These are phyloP conservation scores for Tolypocladium guangdongense DNA, from an alignment of 2,329 filamentous ascomycete species.

Conservation along the genomic window DNA sequence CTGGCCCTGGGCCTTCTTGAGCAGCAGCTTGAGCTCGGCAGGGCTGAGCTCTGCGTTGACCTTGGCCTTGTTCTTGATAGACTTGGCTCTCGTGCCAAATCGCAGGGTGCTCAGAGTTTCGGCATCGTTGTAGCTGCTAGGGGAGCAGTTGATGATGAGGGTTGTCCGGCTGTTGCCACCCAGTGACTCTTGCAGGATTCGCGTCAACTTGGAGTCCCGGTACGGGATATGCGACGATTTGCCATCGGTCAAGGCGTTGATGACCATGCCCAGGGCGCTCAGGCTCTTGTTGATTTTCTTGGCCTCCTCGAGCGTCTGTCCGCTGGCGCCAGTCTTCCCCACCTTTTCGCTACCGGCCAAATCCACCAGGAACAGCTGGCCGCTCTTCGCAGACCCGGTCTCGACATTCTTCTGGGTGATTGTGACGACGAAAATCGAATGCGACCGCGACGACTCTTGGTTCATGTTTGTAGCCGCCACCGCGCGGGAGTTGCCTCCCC, in stretches of 20 bases:
- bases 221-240: conserved; percentile 96
- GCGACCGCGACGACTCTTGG: conserved; percentile 92
- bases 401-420: conserved; percentile 97
- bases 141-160: conserved; percentile 97
- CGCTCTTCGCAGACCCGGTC: conserved; percentile 90
- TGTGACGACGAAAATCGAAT: conserved; percentile 96
- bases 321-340: conserved; percentile 94
- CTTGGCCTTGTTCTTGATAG: conserved; percentile 99
- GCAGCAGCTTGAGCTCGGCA: conserved; percentile 81
- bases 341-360: conserved; percentile 97
- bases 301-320: conserved; percentile 92
- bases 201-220: conserved; percentile 93
- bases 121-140: conserved; percentile 93
- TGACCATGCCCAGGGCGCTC: conserved; percentile 97
- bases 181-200: conserved; percentile 92
- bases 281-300: conserved; percentile 99
- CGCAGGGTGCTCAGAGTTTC: conserved; percentile 87
- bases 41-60: conserved; percentile 97
- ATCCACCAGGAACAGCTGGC: conserved; percentile 94
- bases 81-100: conserved; percentile 93
- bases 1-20: conserved; percentile 86
- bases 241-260: conserved; percentile 91
- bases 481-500: conserved; percentile 80
- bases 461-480: conserved; percentile 99
- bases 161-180: conserved; percentile 98